These are phyloP conservation scores for Penicillium pancosmium DNA, from an alignment of 495 filamentous ascomycete species.

Conservation along the genomic window DNA sequence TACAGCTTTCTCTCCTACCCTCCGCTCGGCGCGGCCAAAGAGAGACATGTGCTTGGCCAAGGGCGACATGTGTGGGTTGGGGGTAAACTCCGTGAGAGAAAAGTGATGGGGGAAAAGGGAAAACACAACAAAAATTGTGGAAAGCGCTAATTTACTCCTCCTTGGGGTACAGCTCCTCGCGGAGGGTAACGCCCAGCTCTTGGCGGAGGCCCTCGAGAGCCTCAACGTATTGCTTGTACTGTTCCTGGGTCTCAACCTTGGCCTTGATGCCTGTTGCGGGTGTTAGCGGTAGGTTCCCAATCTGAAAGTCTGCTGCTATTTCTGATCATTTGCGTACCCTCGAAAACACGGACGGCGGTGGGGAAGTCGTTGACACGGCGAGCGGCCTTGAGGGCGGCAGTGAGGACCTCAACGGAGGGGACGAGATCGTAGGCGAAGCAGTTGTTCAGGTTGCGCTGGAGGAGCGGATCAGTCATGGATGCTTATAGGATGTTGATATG, in stretches of 20 bases:
- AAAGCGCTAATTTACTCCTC: constrained; percentile 50
- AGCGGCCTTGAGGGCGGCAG: constrained; percentile 87
- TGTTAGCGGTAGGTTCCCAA: constrained; percentile 14
- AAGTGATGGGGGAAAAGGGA: constrained; percentile 26
- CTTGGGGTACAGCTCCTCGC: constrained; percentile 94
- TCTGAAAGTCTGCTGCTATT: too few relatives aligned
- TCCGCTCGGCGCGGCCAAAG: constrained; percentile 25
- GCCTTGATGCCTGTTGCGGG: constrained; percentile 81
- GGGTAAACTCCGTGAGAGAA: constrained; percentile 26
- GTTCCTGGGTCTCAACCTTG: constrained; percentile 97
- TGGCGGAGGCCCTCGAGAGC: constrained; percentile 90
- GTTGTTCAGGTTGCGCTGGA: constrained; percentile 98
- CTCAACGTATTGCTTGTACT: constrained; percentile 97
- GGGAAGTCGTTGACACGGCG: constrained; percentile 98
- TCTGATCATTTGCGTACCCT: constrained; percentile 62
- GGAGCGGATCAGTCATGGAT: not conserved
- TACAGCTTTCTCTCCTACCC: constrained; percentile 51
- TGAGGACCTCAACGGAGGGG: constrained; percentile 88
- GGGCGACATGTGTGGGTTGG: constrained; percentile 15
- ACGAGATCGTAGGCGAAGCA: constrained; percentile 99
- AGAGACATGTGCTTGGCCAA: constrained; percentile 18
- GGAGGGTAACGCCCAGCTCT: constrained; percentile 88
- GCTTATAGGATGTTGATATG: not conserved
- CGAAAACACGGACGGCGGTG: constrained; percentile 96
- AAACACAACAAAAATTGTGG: constrained; percentile 18